Percentiles rank a stretch among this genome's conserved stretches.
Conservation (phyloP, 1,284 basidiomycete genomes). For the Neolentinus lepideus region DNA sequence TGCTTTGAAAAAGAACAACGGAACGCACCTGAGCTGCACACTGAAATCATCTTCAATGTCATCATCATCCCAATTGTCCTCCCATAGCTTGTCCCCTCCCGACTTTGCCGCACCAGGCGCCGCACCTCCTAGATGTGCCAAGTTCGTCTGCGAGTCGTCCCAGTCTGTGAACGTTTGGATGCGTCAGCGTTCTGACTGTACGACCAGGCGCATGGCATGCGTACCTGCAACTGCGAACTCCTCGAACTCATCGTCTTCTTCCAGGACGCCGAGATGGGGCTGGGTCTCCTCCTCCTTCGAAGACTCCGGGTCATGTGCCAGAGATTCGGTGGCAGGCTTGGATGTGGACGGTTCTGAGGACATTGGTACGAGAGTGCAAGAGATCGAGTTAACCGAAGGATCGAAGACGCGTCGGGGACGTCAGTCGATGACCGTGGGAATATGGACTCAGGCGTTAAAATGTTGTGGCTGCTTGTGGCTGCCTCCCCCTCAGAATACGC, state of each 20-base stretch:
- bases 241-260: constrained; percentile 84
- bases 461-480: too few species aligned
- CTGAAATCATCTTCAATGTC: constrained; percentile 98
- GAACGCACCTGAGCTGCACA: constrained; percentile 80
- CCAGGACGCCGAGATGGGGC: constrained; percentile 62
- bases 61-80: constrained; percentile 99
- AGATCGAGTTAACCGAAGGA: background rate
- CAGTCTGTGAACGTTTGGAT: constrained; percentile 47
- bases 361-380: constrained; percentile 11
- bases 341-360: constrained; percentile 28
- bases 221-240: constrained; percentile 70
- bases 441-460: background rate
- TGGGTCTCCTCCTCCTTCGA: constrained; percentile 32
- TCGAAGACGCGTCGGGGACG: background rate
- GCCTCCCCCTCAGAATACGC: too few species aligned
- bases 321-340: constrained; percentile 23
- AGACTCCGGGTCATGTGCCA: constrained; percentile 24
- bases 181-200: background rate
- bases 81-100: constrained; percentile 86
- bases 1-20: background rate
- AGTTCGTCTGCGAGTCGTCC: constrained; percentile 78
- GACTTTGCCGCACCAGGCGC: constrained; percentile 67
- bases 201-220: constrained; percentile 9
- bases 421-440: background rate
- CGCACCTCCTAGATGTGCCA: constrained; percentile 68